Base-by-base conservation (phyloP, 192 early-diverging fungal species). In the Coemansia sp. region DNA sequence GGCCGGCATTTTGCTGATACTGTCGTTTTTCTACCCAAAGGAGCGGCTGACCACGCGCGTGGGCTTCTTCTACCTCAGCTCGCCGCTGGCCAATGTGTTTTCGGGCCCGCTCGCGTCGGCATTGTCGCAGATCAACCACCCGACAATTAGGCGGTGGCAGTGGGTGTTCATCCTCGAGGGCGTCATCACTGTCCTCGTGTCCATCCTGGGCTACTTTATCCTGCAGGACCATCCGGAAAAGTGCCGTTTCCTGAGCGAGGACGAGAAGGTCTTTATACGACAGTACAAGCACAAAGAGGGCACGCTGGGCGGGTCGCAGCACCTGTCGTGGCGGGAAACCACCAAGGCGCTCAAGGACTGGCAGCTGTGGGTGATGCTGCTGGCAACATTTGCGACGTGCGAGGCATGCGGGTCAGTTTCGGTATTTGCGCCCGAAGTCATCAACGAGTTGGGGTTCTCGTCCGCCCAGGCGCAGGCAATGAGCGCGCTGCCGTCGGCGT, bases 121-220 rank as follows among this genome's bases (percentile, higher is more conserved):
- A 19, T 39, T 74, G 2, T 74, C 70, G 35, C 59, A 65, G 11
- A 74, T 74, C 25, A 25, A 54, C 25, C 63, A 74, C 32, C 54
- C 54, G 11, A 62, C 64, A 0, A 54, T 74, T 40, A 56, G 54
- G 34, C 57, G 64, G 17, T 74, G 70, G 70, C 70, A 74, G 34
- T 74, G 70, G 70, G 55, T 74, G 27, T 74, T 74, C 58, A 41
- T 74, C 12, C 57, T 74, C 47, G 62, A 74, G 28, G 70, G 70
- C 25, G 33, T 43, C 7, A 56, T 67, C 14, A 74, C 70, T 23
- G 30, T 74, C 2, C 31, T 49, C 1, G 62, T 65, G 0, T 54
- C 63, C 0, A 14, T 74, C 2, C 11, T 57, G 6, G 70, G 70
- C 1, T 66, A 58, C 38, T 66, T 38, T 25, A 25, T 74, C 8